Percentiles rank a stretch among this genome's conserved stretches.
Conservation (phyloP, 108 stramenopile species). For the Fistulifera solaris region DNA sequence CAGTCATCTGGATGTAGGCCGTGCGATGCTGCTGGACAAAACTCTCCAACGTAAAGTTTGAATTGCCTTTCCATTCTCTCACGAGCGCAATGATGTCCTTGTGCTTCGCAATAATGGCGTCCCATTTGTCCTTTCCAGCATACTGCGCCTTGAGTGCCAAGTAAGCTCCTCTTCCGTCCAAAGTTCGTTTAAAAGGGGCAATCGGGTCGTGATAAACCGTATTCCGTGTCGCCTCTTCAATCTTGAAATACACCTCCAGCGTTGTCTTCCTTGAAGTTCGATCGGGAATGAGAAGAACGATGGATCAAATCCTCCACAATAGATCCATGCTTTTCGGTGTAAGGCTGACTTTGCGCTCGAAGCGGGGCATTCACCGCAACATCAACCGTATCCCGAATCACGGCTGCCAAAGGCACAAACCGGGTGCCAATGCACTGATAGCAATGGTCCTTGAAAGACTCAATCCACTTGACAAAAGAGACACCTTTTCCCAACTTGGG, state of each 20-base stretch:
- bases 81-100: not conserved
- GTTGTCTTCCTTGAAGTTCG: conserved; percentile 13
- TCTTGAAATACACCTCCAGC: conserved; percentile 6
- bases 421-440: too few relatives aligned
- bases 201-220: conserved; percentile 11
- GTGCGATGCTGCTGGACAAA: conserved; percentile 1
- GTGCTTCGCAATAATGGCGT: not conserved
- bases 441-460: too few relatives aligned
- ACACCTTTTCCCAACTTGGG: too few relatives aligned
- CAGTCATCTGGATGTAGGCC: not conserved
- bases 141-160: conserved; percentile 14
- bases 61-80: too few relatives aligned
- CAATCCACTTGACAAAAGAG: too few relatives aligned
- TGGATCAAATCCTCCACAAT: conserved; percentile 18
- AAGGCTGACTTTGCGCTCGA: not conserved
- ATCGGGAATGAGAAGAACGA: conserved; percentile 12
- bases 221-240: conserved; percentile 15
- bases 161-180: conserved; percentile 18
- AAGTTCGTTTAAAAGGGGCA: conserved; percentile 15
- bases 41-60: conserved; percentile 5
- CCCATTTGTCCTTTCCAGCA: conserved; percentile 27
- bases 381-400: not conserved
- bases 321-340: conserved; percentile 8
- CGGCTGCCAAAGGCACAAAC: not conserved
- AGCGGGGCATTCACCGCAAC: too few relatives aligned